A percentile compares a stretch with the other conserved stretches of the same genome.
Evolutionary conservation across 352 stramenopile genomes (phyloP).

Genomic region (Phytopythium mirpurense): DNA sequence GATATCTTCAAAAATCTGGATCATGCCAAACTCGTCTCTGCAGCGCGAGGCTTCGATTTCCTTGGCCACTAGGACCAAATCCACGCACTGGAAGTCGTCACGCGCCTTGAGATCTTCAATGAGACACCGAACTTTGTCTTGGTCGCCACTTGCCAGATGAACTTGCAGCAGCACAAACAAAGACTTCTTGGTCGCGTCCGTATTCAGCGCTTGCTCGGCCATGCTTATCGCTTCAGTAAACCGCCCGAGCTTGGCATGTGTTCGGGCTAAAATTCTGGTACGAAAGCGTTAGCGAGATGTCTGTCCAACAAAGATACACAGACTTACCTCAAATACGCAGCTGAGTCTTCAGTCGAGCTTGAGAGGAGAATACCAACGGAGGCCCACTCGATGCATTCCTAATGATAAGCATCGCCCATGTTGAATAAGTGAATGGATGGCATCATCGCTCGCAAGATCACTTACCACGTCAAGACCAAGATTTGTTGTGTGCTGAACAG

Average conservation of each 20-base stretch:
- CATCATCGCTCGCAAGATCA: neutral
- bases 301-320: neutral
- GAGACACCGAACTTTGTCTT: conserved; percentile 14
- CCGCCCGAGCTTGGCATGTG: neutral
- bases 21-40: neutral
- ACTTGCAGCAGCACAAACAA: conserved; percentile 51
- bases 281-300: neutral
- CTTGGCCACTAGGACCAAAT: conserved; percentile 30
- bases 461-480: conserved; percentile 34
- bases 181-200: conserved; percentile 57
- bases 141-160: conserved; percentile 16
- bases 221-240: conserved; percentile 24
- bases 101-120: conserved; percentile 31
- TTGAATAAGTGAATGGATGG: neutral
- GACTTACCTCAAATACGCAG: conserved; percentile 53
- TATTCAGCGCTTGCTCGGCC: conserved; percentile 38
- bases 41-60: neutral
- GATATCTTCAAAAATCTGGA: neutral
- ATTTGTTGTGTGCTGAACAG: conserved; percentile 33
- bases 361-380: conserved; percentile 19
- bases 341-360: conserved; percentile 22
- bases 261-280: neutral
- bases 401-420: neutral
- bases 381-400: conserved; percentile 53
- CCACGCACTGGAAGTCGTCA: conserved; percentile 61